Conservation (phyloP, 1,139 yeast genomes). For the Suhomyces yuchorum region DNA sequence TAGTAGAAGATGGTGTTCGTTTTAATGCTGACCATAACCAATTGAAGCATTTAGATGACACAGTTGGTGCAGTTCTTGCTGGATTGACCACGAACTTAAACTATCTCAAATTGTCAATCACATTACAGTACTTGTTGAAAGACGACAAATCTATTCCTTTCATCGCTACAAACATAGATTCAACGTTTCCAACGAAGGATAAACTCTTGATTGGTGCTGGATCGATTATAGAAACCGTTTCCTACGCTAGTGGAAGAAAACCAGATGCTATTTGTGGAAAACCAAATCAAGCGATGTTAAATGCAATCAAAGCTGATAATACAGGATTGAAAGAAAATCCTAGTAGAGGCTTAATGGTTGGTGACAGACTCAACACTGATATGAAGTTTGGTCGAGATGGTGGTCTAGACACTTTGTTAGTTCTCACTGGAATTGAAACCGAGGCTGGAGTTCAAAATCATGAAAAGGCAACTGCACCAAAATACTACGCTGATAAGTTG, state of each 20-base stretch:
- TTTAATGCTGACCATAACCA: constrained; percentile 38
- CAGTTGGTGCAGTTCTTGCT: constrained; percentile 85
- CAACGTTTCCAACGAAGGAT: constrained; percentile 91
- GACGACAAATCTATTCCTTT: constrained; percentile 69
- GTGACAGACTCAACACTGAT: constrained; percentile 94
- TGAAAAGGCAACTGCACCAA: constrained; percentile 55
- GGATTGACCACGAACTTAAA: constrained; percentile 79
- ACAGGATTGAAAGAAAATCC: constrained; percentile 52
- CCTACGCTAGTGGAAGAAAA: constrained; percentile 72
- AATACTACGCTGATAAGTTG: constrained; percentile 67
- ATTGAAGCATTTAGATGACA: constrained; percentile 56
- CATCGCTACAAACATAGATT: constrained; percentile 93
- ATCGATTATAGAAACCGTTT: constrained; percentile 79
- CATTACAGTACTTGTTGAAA: constrained; percentile 71
- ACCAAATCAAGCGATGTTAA: constrained; percentile 89
- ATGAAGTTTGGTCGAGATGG: constrained; percentile 90
- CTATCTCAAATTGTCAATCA: constrained; percentile 77
- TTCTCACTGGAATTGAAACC: constrained; percentile 86
- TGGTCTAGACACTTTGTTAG: constrained; percentile 80
- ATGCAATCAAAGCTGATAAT: constrained; percentile 76
- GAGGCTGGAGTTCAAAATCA: constrained; percentile 55
- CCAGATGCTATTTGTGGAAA: constrained; percentile 79
- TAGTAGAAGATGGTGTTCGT: constrained; percentile 32
- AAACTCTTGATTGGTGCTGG: constrained; percentile 93
- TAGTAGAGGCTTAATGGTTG: constrained; percentile 80